These are phyloP conservation scores for Lactarius evosmus DNA, from an alignment of 768 basidiomycete genomes.

Conservation along the genomic window DNA sequence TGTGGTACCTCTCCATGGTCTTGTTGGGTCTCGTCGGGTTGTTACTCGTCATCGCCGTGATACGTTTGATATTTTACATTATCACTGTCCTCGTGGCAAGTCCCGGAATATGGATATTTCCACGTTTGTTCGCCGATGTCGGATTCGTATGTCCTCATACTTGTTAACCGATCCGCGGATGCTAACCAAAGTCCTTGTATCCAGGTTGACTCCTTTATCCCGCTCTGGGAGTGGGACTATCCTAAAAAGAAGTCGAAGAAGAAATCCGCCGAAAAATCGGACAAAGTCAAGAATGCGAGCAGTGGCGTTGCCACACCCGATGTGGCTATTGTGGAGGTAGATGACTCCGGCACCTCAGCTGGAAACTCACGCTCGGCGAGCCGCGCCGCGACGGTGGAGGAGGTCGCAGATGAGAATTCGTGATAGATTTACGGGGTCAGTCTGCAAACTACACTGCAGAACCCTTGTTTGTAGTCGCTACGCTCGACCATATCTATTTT, in stretches of 20 bases:
- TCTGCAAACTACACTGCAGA: constrained; percentile 1
- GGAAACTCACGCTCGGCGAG: constrained; percentile 36
- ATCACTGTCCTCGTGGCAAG: constrained; percentile 81
- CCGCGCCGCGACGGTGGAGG: constrained; percentile 35
- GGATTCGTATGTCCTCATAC: constrained; percentile 75
- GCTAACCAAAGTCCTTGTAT: not conserved
- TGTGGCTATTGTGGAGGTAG: constrained; percentile 42
- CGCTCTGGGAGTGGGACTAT: constrained; percentile 94
- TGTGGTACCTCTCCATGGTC: constrained; percentile 90
- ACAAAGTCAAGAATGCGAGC: constrained; percentile 43
- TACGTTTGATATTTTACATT: constrained; percentile 91
- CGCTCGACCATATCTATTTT: constrained; percentile 23
- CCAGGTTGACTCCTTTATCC: constrained; percentile 97
- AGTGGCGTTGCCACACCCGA: constrained; percentile 35
- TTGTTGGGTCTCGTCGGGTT: constrained; percentile 85
- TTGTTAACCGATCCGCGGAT: not conserved
- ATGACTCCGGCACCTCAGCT: constrained; percentile 37
- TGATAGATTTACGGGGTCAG: constrained; percentile 18
- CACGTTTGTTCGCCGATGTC: constrained; percentile 95
- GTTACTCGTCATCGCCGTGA: constrained; percentile 87
- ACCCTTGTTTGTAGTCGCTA: constrained; percentile 12
- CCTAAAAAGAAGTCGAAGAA: constrained; percentile 65
- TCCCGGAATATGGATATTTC: constrained; percentile 99
- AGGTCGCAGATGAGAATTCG: constrained; percentile 35
- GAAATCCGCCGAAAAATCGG: constrained; percentile 51